Conservation (phyloP, 768 basidiomycete species). For the Termitomyces sp. region DNA sequence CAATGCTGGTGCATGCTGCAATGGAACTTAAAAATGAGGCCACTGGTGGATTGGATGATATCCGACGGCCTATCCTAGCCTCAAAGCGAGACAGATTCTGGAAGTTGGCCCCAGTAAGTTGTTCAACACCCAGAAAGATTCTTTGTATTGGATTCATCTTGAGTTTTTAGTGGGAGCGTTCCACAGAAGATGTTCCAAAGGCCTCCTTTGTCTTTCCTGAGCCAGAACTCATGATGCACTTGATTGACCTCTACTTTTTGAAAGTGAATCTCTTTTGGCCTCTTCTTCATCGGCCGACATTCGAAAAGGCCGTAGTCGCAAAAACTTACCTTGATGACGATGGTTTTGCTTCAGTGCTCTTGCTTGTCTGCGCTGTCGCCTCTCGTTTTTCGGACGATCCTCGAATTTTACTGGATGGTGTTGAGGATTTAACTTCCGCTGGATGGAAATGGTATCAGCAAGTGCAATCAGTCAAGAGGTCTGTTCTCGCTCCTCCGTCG, state of each 20-base stretch:
- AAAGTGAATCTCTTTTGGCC: slow-evolving; percentile 53
- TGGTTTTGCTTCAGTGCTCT: slow-evolving; percentile 51
- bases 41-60: slow-evolving; percentile 28
- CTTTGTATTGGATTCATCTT: background rate
- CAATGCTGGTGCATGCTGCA: slow-evolving; percentile 47
- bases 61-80: slow-evolving; percentile 9
- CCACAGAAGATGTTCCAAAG: slow-evolving; percentile 6
- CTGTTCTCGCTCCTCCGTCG: slow-evolving; percentile 55
- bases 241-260: slow-evolving; percentile 64
- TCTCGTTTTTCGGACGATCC: slow-evolving; percentile 54
- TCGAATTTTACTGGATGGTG: slow-evolving; percentile 39
- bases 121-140: background rate
- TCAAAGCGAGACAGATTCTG: slow-evolving; percentile 31
- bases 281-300: slow-evolving; percentile 67
- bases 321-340: slow-evolving; percentile 44
- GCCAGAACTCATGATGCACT: slow-evolving; percentile 37
- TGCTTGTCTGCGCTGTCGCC: slow-evolving; percentile 69
- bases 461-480: slow-evolving; percentile 57
- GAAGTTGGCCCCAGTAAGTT: slow-evolving; percentile 27
- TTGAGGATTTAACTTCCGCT: slow-evolving; percentile 34
- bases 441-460: slow-evolving; percentile 71
- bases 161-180: slow-evolving; percentile 30
- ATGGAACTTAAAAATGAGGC: slow-evolving; percentile 56
- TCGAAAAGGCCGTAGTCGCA: slow-evolving; percentile 43
- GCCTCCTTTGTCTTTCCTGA: slow-evolving; percentile 41